These are phyloP conservation scores for Paratinospora sagittata DNA, from an alignment of 164 flowering plant species.

Conservation along the genomic window DNA sequence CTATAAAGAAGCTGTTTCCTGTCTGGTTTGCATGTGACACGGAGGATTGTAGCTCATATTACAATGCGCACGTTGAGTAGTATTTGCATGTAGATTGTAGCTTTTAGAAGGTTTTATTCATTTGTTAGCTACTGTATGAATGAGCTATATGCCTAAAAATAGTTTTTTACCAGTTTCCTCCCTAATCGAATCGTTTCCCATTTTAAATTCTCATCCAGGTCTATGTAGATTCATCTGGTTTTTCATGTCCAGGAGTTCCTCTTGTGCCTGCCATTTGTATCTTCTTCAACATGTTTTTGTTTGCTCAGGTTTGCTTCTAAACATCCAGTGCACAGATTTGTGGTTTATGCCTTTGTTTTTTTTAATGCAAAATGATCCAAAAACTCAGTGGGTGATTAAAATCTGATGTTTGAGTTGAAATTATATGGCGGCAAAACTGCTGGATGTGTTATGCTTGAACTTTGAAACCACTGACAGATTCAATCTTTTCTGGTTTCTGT, in stretches of 20 bases:
- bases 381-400: not conserved
- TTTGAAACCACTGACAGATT: not conserved
- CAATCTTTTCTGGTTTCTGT: not conserved
- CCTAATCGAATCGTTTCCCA: not conserved
- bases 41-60: not conserved
- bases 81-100: no score
- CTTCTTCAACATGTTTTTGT: constrained; percentile 93
- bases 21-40: no score
- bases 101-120: no score
- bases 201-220: constrained; percentile 33
- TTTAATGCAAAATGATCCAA: not conserved
- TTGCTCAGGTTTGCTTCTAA: constrained; percentile 76
- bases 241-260: constrained; percentile 97
- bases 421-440: not conserved
- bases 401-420: not conserved
- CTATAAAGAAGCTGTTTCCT: no score
- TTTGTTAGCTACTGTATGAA: no score
- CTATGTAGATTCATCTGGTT: constrained; percentile 57
- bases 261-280: no score
- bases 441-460: not conserved
- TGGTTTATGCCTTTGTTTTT: not conserved
- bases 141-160: no score
- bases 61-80: not conserved
- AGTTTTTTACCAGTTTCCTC: no score
- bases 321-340: not conserved